Conservation (phyloP, 768 basidiomycete genomes). For the Gymnopilus dilepis region DNA sequence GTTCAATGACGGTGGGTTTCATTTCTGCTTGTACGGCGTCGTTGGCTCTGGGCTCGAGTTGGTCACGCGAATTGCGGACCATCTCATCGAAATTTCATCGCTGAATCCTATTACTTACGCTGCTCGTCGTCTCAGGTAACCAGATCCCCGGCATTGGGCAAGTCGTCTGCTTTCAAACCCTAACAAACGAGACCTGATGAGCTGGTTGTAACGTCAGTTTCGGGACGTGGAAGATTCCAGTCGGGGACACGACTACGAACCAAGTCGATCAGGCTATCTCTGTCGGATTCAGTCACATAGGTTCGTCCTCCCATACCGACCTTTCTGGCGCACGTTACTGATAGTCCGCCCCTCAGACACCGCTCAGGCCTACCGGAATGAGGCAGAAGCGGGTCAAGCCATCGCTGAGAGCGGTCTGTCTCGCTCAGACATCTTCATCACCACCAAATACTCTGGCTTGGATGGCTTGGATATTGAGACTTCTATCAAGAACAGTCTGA, state of each 20-base stretch:
- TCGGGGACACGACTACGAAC: slow-evolving; percentile 54
- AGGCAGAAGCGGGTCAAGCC: slow-evolving; percentile 58
- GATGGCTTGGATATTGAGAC: slow-evolving; percentile 56
- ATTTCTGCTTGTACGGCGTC: no score
- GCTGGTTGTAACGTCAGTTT: no score
- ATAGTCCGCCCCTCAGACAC: slow-evolving; percentile 49
- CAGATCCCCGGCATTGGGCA: slow-evolving; percentile 55
- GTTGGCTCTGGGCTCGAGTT: no score
- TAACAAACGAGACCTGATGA: no score
- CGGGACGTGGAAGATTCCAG: slow-evolving; percentile 70
- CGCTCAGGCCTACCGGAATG: slow-evolving; percentile 66
- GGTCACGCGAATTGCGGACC: not conserved
- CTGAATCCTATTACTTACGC: not conserved
- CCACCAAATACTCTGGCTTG: slow-evolving; percentile 65
- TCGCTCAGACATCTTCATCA: slow-evolving; percentile 65
- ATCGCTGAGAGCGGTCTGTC: slow-evolving; percentile 60
- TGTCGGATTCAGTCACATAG: slow-evolving; percentile 66
- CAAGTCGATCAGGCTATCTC: slow-evolving; percentile 67
- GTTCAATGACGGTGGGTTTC: slow-evolving; percentile 59
- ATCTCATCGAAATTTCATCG: not conserved
- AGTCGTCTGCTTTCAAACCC: slow-evolving; percentile 3
- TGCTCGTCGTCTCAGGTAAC: slow-evolving; percentile 38
- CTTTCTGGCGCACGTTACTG: not conserved
- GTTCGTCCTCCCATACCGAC: slow-evolving; percentile 37
- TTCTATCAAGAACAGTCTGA: slow-evolving; percentile 60